Base-by-base conservation (phyloP, 2,329 filamentous ascomycete species). In the Parafenestella ontariensis region DNA sequence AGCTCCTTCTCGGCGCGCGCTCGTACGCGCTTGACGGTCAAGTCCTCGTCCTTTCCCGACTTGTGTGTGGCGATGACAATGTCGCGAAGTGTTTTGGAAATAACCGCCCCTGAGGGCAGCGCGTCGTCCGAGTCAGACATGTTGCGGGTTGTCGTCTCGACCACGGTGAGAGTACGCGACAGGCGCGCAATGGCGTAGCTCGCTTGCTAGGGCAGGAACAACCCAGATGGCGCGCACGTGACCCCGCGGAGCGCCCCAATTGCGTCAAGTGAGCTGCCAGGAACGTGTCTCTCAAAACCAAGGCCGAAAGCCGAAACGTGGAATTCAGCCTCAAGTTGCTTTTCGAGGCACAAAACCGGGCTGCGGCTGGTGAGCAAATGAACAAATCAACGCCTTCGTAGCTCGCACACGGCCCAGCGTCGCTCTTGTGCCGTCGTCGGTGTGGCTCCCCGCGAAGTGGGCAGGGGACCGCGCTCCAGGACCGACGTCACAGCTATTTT, bases 1-100 rank as follows among this genome's bases (percentile, higher is more conserved):
- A 88, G 70, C 44, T 79, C 70, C 52, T 79, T 72, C 67, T 87
- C 85, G 3, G 80, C 81, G 21, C 78, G 78, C 26, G 76, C 65
- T 44, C 86, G 82, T 46, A 87, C 81, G 49, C 78, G 78, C 58
- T 85, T 87, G 47, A 87, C 77, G 0, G 85, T 87, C 56, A 87
- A 71, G 46, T 85, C 79, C 5, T 85, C 80, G 28, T 73, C 69
- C 18, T 83, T 73, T 49, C 74, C 75, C 2, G 65, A 61, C 47
- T 76, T 76, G 65, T 79, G 68, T 11, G 78, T 68, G 3, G 71
- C 62, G 41, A 74, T 68, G 33, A 82, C 79, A 24, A 76, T 70
- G 53, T 77, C 66, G 52, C 73, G 74, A 11, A 83, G 66, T 23
- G 73, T 74, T 44, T 67, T 58, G 39, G 78, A 70, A 47, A 83